A percentile compares a stretch with the other conserved stretches of the same genome.
These are phyloP conservation scores for Pythium vanterpoolii DNA, from an alignment of 352 stramenopile species.

Conservation along the genomic window DNA sequence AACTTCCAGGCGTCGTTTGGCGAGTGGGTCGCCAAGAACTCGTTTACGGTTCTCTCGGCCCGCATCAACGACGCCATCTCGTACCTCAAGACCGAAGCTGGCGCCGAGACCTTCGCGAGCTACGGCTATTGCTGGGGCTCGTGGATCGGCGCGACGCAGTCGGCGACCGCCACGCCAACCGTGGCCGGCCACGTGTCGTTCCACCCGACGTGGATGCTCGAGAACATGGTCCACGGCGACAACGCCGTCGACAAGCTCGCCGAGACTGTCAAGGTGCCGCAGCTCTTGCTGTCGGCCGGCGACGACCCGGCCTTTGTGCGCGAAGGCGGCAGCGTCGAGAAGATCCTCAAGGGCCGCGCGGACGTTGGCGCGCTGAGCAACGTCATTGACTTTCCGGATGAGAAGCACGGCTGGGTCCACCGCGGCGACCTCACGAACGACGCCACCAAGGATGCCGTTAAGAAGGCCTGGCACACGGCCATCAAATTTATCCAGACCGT, in stretches of 20 bases:
- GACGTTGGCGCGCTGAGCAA: slow-evolving; percentile 41
- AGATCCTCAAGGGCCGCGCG: slow-evolving; percentile 44
- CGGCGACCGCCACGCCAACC: slow-evolving; percentile 35
- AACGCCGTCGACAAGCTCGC: slow-evolving; percentile 67
- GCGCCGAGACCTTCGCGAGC: slow-evolving; percentile 56
- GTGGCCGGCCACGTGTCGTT: slow-evolving; percentile 75
- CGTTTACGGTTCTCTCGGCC: slow-evolving; percentile 43
- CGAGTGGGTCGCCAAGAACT: slow-evolving; percentile 72
- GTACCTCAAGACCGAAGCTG: slow-evolving; percentile 64
- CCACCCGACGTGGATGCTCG: slow-evolving; percentile 73
- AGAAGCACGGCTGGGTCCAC: slow-evolving; percentile 84
- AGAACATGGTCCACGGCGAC: slow-evolving; percentile 75
- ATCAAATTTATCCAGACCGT: slow-evolving; percentile 41
- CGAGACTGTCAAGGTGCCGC: slow-evolving; percentile 64
- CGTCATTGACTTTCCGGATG: slow-evolving; percentile 61
- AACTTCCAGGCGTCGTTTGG: slow-evolving; percentile 28
- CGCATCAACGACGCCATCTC: slow-evolving; percentile 71
- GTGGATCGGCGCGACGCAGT: slow-evolving; percentile 64
- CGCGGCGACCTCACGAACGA: slow-evolving; percentile 72
- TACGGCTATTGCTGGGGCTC: slow-evolving; percentile 86
- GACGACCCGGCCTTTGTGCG: slow-evolving; percentile 73
- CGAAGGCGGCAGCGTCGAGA: slow-evolving; percentile 64
- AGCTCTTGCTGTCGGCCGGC: slow-evolving; percentile 63
- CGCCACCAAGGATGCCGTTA: slow-evolving; percentile 49
- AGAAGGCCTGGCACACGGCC: slow-evolving; percentile 47